Percentiles rank a stretch among this genome's conserved stretches.
phyloP scores from a whole-genome alignment of 345 rosid species.

The Syzygium grande region DNA sequence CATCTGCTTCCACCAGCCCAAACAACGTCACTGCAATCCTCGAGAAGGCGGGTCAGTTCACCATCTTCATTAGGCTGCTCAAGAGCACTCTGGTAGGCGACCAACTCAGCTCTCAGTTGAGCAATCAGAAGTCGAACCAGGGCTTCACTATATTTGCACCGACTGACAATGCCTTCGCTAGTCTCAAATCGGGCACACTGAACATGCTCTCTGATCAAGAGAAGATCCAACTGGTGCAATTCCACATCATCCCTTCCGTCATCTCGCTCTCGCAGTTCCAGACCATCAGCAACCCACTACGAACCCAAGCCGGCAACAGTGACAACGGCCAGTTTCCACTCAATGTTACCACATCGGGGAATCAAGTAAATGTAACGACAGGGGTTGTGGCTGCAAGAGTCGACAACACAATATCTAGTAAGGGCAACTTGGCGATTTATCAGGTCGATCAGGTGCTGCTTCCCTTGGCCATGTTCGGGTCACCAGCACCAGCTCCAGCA shows the following conservation, averaged over 20 bases:
- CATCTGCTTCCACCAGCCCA: conserved; percentile 42
- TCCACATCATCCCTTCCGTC: conserved; percentile 63
- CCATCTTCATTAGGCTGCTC: conserved; percentile 50
- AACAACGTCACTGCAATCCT: conserved; percentile 64
- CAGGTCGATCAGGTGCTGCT: conserved; percentile 75
- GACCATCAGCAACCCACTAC: conserved; percentile 82
- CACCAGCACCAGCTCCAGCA: conserved; percentile 55
- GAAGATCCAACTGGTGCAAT: conserved; percentile 71
- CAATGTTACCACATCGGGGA: conserved; percentile 72
- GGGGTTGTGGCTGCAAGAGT: conserved; percentile 65
- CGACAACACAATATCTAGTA: conserved; percentile 49
- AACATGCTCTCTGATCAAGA: conserved; percentile 62
- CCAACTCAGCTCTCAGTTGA: conserved; percentile 73
- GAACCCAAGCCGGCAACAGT: conserved; percentile 75
- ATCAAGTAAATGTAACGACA: conserved; percentile 67
- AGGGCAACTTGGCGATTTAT: conserved; percentile 56
- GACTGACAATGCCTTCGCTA: conserved; percentile 58
- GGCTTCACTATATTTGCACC: conserved; percentile 83
- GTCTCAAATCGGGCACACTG: conserved; percentile 58
- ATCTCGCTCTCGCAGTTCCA: conserved; percentile 65
- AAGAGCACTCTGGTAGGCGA: conserved; percentile 53
- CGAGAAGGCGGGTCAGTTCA: conserved; percentile 77
- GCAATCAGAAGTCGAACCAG: conserved; percentile 41
- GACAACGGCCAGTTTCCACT: conserved; percentile 50
- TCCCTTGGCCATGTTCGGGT: conserved; percentile 61